Base-by-base conservation (phyloP, 2,329 filamentous ascomycete species). In the Beauveria asiatica region DNA sequence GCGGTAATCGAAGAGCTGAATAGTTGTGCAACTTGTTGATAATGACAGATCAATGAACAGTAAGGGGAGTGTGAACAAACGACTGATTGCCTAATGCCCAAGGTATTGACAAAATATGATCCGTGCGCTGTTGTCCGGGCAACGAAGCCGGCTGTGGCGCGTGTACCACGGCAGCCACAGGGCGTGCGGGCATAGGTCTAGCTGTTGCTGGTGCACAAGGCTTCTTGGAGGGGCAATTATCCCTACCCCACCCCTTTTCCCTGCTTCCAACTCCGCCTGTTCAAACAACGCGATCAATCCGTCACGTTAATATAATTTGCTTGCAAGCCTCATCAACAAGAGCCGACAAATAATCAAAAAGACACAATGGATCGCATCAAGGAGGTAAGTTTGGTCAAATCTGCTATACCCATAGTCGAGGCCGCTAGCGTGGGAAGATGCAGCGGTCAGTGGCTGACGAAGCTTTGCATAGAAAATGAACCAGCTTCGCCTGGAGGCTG, bases 401-500 rank as follows among this genome's bases (percentile, higher is more conserved):
- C 46, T 33, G 21, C 45, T 16, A 50, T 13, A 17, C 16, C 2
- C 30, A 9, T 44, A 21, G n/a, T 46, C 19, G 16, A 45, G 39
- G 37, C 37, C 49, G 46, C 57, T 52, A 46, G n/a, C 25, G 57
- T 25, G 49, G 49, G 41, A 25, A 33, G 44, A 42, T 27, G 46
- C 49, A 52, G 46, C 61, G 50, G 61, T 60, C 61, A 62, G 55
- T 65, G 62, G 65, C 68, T 70, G 64, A 65, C 63, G 63, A 58
- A 61, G 66, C 62, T 60, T 37, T 45, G 42, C 39, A 64, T 65
- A 97, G 93, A 93, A 92, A 87, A 93, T 97, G 90, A 89, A 89
- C 81, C 83, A 87, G 76, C 91, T 99, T 80, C 92, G 93, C 74
- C 79, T 93, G 77, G 91, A 97, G 84, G 89, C 91, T 71, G 94